A percentile compares a stretch with the other conserved stretches of the same genome.
Evolutionary conservation across 1,139 yeast species (phyloP).

Genomic region (Pichia sp.): DNA sequence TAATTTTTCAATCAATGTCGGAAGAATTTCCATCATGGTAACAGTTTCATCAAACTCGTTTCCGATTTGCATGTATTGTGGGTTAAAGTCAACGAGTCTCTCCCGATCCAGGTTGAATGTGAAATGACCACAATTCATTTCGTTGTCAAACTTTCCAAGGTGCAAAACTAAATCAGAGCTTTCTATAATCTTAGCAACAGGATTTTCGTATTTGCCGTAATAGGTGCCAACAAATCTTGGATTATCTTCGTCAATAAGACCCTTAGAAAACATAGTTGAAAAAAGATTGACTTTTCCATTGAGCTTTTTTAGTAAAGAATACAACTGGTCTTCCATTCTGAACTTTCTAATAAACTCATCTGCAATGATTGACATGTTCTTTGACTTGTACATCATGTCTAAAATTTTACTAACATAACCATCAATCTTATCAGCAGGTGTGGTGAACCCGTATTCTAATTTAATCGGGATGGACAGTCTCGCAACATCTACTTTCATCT

Average conservation of each 20-base stretch:
- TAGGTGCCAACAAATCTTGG: conserved; percentile 64
- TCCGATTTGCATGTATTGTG: conserved; percentile 42
- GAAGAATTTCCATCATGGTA: conserved; percentile 46
- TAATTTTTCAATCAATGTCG: conserved; percentile 37
- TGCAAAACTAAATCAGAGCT: conserved; percentile 47
- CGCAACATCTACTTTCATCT: conserved; percentile 42
- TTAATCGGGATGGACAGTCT: conserved; percentile 31
- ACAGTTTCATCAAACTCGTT: conserved; percentile 36
- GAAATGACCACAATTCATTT: conserved; percentile 45
- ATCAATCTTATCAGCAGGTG: conserved; percentile 30
- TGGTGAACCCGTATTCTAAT: conserved; percentile 25
- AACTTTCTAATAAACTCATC: conserved; percentile 62
- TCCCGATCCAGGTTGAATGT: conserved; percentile 17
- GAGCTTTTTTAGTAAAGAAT: conserved; percentile 41
- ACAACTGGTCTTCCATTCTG: conserved; percentile 40
- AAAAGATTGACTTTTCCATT: conserved; percentile 41
- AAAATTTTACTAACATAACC: conserved; percentile 46
- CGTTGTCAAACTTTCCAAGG: conserved; percentile 50
- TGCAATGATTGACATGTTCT: conserved; percentile 57
- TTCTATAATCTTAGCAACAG: conserved; percentile 37
- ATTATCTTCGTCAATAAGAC: conserved; percentile 56
- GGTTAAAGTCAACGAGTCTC: conserved; percentile 23
- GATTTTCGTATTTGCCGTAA: conserved; percentile 44
- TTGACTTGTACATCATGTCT: conserved; percentile 46
- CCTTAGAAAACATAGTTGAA: conserved; percentile 48